These are phyloP conservation scores for Erigeron canadensis DNA, from an alignment of 129 eudicot species.

Conservation along the genomic window DNA sequence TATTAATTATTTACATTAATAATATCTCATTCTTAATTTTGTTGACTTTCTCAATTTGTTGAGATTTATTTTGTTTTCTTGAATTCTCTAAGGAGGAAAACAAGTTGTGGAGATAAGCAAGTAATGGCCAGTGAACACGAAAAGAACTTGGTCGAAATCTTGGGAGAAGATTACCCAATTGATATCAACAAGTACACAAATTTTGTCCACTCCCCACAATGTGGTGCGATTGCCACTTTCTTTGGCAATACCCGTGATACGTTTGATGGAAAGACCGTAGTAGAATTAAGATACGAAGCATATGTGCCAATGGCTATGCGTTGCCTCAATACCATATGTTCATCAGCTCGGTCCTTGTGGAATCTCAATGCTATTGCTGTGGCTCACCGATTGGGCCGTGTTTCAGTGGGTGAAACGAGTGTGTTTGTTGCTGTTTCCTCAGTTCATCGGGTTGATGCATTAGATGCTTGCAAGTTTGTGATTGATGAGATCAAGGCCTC, in stretches of 20 bases:
- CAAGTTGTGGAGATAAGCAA: conserved; percentile 13
- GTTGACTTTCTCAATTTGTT: background rate
- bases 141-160: conserved; percentile 62
- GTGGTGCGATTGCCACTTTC: conserved; percentile 93
- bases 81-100: background rate
- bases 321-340: conserved; percentile 68
- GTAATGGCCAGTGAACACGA: conserved; percentile 60
- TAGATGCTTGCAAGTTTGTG: conserved; percentile 84
- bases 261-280: conserved; percentile 69
- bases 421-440: conserved; percentile 73
- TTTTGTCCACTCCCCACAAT: conserved; percentile 61
- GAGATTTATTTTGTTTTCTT: conserved; percentile 1
- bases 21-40: background rate
- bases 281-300: conserved; percentile 87
- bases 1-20: background rate
- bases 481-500: conserved; percentile 92
- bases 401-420: conserved; percentile 81
- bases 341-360: conserved; percentile 79
- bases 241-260: conserved; percentile 87
- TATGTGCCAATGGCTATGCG: conserved; percentile 92
- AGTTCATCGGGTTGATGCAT: conserved; percentile 75
- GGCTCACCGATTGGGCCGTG: conserved; percentile 76
- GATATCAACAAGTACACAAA: conserved; percentile 76
- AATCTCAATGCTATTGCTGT: conserved; percentile 59
- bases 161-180: conserved; percentile 64